Percentiles rank a stretch among this genome's conserved stretches.
Evolutionary conservation across 2,329 filamentous ascomycete genomes (phyloP).

Genomic region (Fusarium foetens): DNA sequence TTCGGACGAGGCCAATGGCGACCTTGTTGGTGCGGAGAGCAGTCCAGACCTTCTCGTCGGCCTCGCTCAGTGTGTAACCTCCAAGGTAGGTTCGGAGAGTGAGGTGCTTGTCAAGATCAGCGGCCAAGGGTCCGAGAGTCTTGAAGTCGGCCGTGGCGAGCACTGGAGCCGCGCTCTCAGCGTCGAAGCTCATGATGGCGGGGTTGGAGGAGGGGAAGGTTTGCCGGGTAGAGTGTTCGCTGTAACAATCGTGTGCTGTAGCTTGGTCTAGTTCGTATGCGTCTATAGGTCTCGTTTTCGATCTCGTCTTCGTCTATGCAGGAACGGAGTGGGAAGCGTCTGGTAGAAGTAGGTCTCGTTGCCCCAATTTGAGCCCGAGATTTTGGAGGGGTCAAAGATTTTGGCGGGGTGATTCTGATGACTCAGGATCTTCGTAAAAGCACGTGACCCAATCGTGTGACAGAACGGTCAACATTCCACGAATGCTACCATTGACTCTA

Average conservation of each 20-base stretch:
- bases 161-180: slow-evolving; percentile 39
- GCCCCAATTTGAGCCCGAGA: slow-evolving; percentile 30
- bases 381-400: slow-evolving; percentile 43
- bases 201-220: slow-evolving; percentile 1
- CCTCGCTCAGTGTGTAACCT: slow-evolving; percentile 79
- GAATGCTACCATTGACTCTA: slow-evolving; percentile 15
- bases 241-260: not conserved
- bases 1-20: slow-evolving; percentile 82
- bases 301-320: slow-evolving; percentile 6
- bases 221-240: not conserved
- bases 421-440: slow-evolving; percentile 28
- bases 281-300: not conserved
- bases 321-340: slow-evolving; percentile 23
- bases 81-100: slow-evolving; percentile 87
- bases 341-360: slow-evolving; percentile 30
- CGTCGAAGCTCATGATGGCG: slow-evolving; percentile 44
- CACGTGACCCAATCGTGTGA: slow-evolving; percentile 31
- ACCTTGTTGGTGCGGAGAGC: slow-evolving; percentile 85
- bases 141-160: slow-evolving; percentile 72
- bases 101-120: slow-evolving; percentile 86
- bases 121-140: slow-evolving; percentile 77
- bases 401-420: slow-evolving; percentile 43
- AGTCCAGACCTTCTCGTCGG: slow-evolving; percentile 86
- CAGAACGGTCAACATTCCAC: not conserved
- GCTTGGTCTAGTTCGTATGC: not conserved